These are phyloP conservation scores for Pichia sp. DNA, from an alignment of 1,139 yeast species.

Conservation along the genomic window DNA sequence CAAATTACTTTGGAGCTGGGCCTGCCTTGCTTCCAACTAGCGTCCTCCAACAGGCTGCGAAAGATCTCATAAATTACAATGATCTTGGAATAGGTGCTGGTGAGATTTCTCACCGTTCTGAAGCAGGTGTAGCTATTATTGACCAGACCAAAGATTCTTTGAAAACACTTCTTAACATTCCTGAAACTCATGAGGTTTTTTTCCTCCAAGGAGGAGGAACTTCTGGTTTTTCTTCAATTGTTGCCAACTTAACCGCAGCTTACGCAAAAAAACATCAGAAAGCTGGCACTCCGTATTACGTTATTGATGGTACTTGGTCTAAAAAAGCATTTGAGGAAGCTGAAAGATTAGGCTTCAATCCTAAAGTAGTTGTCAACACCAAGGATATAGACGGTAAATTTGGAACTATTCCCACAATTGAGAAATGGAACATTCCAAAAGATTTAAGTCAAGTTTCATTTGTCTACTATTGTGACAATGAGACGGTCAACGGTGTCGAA, in stretches of 20 bases:
- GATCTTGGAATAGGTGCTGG: constrained; percentile 80
- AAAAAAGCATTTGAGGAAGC: constrained; percentile 87
- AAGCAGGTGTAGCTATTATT: constrained; percentile 72
- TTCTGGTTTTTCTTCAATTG: constrained; percentile 85
- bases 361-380: constrained; percentile 65
- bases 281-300: constrained; percentile 78
- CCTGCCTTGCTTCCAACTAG: constrained; percentile 86
- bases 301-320: constrained; percentile 92
- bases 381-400: constrained; percentile 54
- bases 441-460: constrained; percentile 57
- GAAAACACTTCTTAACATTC: constrained; percentile 60
- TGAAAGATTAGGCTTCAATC: constrained; percentile 71
- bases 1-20: constrained; percentile 93
- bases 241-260: constrained; percentile 76
- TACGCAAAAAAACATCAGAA: constrained; percentile 65
- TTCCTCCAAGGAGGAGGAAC: constrained; percentile 98
- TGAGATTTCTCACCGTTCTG: constrained; percentile 91
- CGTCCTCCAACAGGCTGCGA: constrained; percentile 84
- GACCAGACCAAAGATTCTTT: constrained; percentile 71
- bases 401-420: constrained; percentile 64
- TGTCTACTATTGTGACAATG: constrained; percentile 90
- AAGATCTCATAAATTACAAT: constrained; percentile 69
- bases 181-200: constrained; percentile 90
- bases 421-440: constrained; percentile 55
- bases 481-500: constrained; percentile 93